phyloP scores from a whole-genome alignment of 805 yeast species.

The Starmerella potacharoeniae region DNA sequence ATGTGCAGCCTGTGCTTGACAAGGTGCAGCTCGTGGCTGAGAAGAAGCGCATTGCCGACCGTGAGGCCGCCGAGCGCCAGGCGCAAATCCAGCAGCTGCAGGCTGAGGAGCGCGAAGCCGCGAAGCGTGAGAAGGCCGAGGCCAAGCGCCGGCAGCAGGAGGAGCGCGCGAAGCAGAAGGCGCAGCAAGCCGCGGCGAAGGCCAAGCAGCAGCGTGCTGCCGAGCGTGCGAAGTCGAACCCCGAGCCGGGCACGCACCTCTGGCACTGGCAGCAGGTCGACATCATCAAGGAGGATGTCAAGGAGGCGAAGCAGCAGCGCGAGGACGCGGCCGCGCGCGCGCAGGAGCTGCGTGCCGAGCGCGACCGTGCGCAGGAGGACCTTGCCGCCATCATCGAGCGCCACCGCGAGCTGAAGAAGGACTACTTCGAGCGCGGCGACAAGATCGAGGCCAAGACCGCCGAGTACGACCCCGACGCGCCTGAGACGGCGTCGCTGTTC shows the following conservation, averaged over 20 bases:
- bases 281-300: slow-evolving; percentile 21
- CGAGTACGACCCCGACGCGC: slow-evolving; percentile 23
- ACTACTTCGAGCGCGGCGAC: slow-evolving; percentile 20
- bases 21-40: slow-evolving; percentile 57
- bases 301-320: slow-evolving; percentile 20
- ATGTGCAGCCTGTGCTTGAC: slow-evolving; percentile 72
- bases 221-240: slow-evolving; percentile 15
- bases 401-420: slow-evolving; percentile 22
- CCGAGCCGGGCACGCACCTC: slow-evolving; percentile 16
- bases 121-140: slow-evolving; percentile 21
- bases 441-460: slow-evolving; percentile 21
- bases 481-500: slow-evolving; percentile 26
- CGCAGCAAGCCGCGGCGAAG: slow-evolving; percentile 15
- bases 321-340: slow-evolving; percentile 16
- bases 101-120: slow-evolving; percentile 15
- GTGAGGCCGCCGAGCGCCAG: slow-evolving; percentile 33
- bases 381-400: slow-evolving; percentile 21
- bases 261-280: slow-evolving; percentile 23
- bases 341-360: slow-evolving; percentile 14
- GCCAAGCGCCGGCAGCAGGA: slow-evolving; percentile 29
- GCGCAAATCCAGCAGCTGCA: slow-evolving; percentile 31
- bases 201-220: slow-evolving; percentile 19
- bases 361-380: slow-evolving; percentile 21
- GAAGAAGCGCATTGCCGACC: slow-evolving; percentile 52
- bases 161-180: slow-evolving; percentile 15